Percentiles rank a stretch among this genome's conserved stretches.
Conservation (phyloP, 371 early-diverging fungal species). For the Conidiobolus incongruus region DNA sequence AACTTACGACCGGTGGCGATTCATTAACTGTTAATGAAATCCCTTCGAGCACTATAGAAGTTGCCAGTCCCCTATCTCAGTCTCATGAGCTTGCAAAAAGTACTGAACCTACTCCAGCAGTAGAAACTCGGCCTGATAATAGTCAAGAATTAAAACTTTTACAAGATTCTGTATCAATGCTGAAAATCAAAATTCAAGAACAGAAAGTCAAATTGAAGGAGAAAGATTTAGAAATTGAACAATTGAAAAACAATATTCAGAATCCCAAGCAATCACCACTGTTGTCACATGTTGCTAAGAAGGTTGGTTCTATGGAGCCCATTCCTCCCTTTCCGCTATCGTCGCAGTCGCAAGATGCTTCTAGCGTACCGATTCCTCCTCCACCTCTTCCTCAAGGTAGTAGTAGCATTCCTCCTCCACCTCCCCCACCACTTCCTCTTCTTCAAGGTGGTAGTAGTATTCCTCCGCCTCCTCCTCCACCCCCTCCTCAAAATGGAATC, state of each 20-base stretch:
- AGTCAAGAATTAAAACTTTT: no score
- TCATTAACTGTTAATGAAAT: no score
- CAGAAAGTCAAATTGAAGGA: not conserved
- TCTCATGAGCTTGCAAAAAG: no score
- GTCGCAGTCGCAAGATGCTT: not conserved
- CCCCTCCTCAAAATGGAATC: slow-evolving; percentile 4
- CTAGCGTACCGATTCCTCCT: slow-evolving; percentile 9
- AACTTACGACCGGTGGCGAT: slow-evolving; percentile 7
- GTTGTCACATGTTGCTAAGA: no score
- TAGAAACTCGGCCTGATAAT: no score
- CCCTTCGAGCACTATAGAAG: no score
- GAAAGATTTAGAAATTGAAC: not conserved
- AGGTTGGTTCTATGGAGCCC: not conserved
- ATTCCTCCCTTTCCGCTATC: not conserved
- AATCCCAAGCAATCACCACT: no score
- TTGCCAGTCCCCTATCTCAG: no score
- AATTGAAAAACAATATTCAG: not conserved
- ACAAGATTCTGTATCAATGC: not conserved
- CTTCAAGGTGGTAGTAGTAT: slow-evolving; percentile 6
- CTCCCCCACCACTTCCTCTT: slow-evolving; percentile 9
- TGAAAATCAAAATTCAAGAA: not conserved
- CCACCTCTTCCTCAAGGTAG: slow-evolving; percentile 6
- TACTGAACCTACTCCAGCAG: no score
- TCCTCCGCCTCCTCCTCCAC: no score
- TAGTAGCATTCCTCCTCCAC: no score